phyloP scores from a whole-genome alignment of 1,139 yeast genomes.

The Starmera stellimalicola region DNA sequence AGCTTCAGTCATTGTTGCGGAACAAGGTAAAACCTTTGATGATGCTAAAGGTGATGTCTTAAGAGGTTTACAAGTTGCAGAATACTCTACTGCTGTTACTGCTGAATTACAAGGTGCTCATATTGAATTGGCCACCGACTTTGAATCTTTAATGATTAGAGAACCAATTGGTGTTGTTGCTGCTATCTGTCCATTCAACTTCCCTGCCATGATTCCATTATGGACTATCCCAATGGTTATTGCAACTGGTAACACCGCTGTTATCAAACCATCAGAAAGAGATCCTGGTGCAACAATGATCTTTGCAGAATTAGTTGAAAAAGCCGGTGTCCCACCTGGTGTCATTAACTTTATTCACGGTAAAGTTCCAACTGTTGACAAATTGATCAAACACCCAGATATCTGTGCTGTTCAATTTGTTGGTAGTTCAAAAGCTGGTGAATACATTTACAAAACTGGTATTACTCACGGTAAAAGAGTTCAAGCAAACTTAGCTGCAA shows the following conservation, averaged over 20 bases:
- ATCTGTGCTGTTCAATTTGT: constrained; percentile 72
- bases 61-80: constrained; percentile 74
- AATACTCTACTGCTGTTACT: constrained; percentile 30
- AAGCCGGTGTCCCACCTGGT: constrained; percentile 74
- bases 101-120: constrained; percentile 57
- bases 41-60: constrained; percentile 75
- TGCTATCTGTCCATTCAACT: constrained; percentile 59
- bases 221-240: constrained; percentile 70
- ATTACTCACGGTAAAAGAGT: constrained; percentile 66
- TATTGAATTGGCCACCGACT: constrained; percentile 62
- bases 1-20: constrained; percentile 62
- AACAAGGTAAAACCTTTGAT: constrained; percentile 70
- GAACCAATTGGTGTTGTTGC: constrained; percentile 59
- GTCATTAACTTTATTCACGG: constrained; percentile 69
- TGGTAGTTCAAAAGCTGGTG: constrained; percentile 71
- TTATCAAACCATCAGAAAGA: constrained; percentile 69
- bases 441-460: constrained; percentile 61
- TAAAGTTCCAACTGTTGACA: constrained; percentile 65
- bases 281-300: constrained; percentile 69
- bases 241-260: constrained; percentile 68
- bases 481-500: constrained; percentile 73
- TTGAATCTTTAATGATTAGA: constrained; percentile 74
- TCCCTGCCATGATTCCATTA: constrained; percentile 80
- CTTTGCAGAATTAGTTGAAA: constrained; percentile 57
- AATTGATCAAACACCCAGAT: constrained; percentile 60